Base-by-base conservation (phyloP, 192 early-diverging fungal genomes). In the Gigaspora rosea region DNA sequence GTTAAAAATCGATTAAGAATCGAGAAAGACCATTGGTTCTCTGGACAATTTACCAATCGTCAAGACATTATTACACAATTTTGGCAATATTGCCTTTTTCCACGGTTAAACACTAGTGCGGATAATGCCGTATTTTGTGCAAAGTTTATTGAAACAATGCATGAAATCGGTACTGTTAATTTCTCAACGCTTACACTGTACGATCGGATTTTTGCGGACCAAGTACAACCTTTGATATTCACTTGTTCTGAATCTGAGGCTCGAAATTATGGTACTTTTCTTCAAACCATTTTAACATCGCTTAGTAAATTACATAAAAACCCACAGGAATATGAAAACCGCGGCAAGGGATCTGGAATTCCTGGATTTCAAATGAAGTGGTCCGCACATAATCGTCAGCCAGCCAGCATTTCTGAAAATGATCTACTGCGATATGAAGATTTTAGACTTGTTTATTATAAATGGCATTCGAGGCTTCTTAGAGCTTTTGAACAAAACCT, bases 101-200 rank as follows among this genome's bases (percentile, higher is more conserved):
- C 94, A 27, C 85, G 95, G 36, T 82, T 88, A 59, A 54, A 88
- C 10, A 82, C 89, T 2, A 94, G 92, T 3, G 82, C 85, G 10
- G 75, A 85, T 5, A 94, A 96, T 79, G 94, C 95, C 0, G 77
- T 90, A 3, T 96, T 85, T 79, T 91, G 89, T 46, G 91, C 93
- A 9, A 88, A 91, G 73, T 93, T 94, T 78, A 83, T 94, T 32
- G 80, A 87, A 47, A 50, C 88, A 49, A 88, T 95, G 87, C 95
- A 96, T 62, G 80, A 82, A 6, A 76, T 95, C 4, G 91, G 90
- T 13, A 87, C 89, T 0, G 81, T 82, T 18, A 91, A 92, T 65
- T 90, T 96, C 48, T 91, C 91, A 0, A 93, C 87, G 7, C 67
- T 94, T 1, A 85, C 89, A 0, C 78, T 95, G 4, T 93, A 91